phyloP scores from a whole-genome alignment of 441 rosid genomes.

The Melastoma candidum region DNA sequence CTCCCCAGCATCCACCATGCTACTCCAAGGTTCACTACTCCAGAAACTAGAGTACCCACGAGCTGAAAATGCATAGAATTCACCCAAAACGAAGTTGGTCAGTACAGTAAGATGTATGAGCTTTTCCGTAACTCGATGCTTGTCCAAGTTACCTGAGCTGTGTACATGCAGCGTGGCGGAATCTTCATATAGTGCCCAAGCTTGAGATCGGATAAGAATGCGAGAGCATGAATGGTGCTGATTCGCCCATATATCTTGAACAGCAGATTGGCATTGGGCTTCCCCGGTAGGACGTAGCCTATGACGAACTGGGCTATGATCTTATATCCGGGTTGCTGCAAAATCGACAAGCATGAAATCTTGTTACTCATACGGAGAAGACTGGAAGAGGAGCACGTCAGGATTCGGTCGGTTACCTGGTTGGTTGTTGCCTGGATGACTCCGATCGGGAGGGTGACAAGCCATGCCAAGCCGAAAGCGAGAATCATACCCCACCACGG shows the following conservation, averaged over 20 bases:
- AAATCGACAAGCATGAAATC: not conserved
- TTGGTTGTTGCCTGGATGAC: conserved; percentile 99
- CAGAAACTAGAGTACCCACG: conserved; percentile 76
- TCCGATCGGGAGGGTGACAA: conserved; percentile 97
- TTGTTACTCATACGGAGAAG: not conserved
- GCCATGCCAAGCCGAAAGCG: conserved; percentile 73
- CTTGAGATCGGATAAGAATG: conserved; percentile 81
- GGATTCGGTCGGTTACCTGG: conserved; percentile 40
- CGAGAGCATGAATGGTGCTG: conserved; percentile 2
- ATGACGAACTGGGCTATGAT: conserved; percentile 9
- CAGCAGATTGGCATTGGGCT: conserved; percentile 1
- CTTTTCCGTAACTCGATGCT: no score
- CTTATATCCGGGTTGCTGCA: not conserved
- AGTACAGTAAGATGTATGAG: no score
- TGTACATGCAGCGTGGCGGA: conserved; percentile 94
- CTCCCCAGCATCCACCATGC: conserved; percentile 98
- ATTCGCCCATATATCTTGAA: conserved; percentile 5
- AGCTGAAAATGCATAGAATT: conserved; percentile 24
- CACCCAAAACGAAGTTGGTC: no score
- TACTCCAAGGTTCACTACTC: conserved; percentile 61
- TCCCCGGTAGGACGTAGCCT: not conserved
- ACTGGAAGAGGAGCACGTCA: not conserved
- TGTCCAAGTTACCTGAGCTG: conserved; percentile 54
- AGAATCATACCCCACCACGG: conserved; percentile 99
- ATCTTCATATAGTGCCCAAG: conserved; percentile 99